Percentiles rank a stretch among this genome's conserved stretches.
These are phyloP conservation scores for Erythrophleum fordii DNA, from an alignment of 306 rosid species.

Conservation along the genomic window DNA sequence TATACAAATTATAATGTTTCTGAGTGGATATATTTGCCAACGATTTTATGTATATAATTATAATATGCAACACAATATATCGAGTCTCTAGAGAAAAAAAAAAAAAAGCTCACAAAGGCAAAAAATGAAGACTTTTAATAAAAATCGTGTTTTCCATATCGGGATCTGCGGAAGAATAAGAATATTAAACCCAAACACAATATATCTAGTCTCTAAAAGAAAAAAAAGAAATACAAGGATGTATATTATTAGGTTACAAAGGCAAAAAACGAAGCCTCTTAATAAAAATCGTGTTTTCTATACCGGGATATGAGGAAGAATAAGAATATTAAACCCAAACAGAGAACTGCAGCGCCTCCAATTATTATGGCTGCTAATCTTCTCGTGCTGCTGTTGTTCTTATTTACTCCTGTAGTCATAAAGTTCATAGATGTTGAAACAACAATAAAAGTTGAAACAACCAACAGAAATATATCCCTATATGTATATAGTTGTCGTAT, in stretches of 20 bases:
- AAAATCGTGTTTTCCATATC: constrained; percentile 55
- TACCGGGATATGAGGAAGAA: constrained; percentile 54
- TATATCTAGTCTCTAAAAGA: too few relatives aligned
- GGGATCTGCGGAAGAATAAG: constrained; percentile 50
- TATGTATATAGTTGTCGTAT: neutral
- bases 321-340: constrained; percentile 47
- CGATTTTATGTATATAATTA: too few relatives aligned
- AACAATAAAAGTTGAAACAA: too few relatives aligned
- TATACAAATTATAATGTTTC: too few relatives aligned
- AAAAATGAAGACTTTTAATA: too few relatives aligned
- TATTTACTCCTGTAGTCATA: constrained; percentile 32
- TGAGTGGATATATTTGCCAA: too few relatives aligned
- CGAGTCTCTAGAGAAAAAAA: too few relatives aligned
- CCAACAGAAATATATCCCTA: too few relatives aligned
- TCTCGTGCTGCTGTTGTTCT: constrained; percentile 12
- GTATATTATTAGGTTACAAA: neutral
- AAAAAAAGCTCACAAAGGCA: too few relatives aligned
- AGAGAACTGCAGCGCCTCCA: constrained; percentile 65
- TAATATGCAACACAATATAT: too few relatives aligned
- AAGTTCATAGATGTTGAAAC: too few relatives aligned
- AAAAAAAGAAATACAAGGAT: too few relatives aligned
- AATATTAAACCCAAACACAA: constrained; percentile 45
- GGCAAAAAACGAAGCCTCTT: neutral
- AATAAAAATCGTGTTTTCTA: constrained; percentile 54
- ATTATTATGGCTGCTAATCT: constrained; percentile 58